Conservation (phyloP, 2,329 filamentous ascomycete species). For the Xylaria sp. region DNA sequence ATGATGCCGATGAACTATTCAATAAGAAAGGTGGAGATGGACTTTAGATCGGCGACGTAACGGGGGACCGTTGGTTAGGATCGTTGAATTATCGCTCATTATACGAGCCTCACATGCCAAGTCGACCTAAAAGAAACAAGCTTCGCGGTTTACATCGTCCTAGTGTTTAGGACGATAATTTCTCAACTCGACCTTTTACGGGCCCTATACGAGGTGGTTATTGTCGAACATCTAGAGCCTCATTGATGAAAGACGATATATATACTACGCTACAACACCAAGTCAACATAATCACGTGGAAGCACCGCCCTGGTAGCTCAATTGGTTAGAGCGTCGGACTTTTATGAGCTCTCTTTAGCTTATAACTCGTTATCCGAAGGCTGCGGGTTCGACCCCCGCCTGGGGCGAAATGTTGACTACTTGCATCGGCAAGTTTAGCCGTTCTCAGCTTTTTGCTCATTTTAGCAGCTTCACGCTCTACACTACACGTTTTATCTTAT, state of each 20-base stretch:
- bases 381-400: slow-evolving; percentile 49
- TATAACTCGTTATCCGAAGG: slow-evolving; percentile 42
- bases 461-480: no score
- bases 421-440: no score
- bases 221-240: neutral
- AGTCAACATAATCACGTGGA: neutral
- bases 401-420: slow-evolving; percentile 41
- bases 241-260: no score
- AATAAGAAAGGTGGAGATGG: neutral
- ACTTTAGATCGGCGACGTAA: no score
- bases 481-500: no score
- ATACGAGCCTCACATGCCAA: slow-evolving; percentile 3
- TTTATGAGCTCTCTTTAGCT: slow-evolving; percentile 27
- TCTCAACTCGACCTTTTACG: neutral
- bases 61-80: no score
- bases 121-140: neutral
- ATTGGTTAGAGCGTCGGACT: slow-evolving; percentile 44
- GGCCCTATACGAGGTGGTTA: neutral
- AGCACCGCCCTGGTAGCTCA: slow-evolving; percentile 40
- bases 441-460: neutral
- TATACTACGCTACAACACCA: no score
- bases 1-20: neutral
- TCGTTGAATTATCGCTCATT: neutral
- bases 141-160: neutral
- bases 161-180: neutral